Conservation (phyloP, 176 grass and related monocot species). For the Aegilops bicornis region DNA sequence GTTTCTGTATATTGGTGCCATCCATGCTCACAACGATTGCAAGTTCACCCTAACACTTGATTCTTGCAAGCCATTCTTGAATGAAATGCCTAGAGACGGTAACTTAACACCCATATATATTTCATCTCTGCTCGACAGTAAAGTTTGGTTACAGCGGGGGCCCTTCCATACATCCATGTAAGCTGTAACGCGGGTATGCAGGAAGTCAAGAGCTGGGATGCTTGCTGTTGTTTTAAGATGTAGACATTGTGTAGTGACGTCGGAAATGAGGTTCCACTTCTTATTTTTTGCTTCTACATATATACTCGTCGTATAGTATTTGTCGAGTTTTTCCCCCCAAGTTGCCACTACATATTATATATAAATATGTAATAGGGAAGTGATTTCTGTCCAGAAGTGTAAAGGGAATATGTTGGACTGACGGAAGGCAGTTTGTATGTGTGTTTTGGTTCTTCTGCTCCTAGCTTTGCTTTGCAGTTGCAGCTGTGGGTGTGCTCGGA, state of each 20-base stretch:
- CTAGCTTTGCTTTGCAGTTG: background rate
- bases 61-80: constrained; percentile 46
- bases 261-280: constrained; percentile 9
- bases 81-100: constrained; percentile 21
- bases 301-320: constrained; percentile 2
- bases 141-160: constrained; percentile 18
- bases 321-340: background rate
- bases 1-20: constrained; percentile 34
- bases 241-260: constrained; percentile 23
- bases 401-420: constrained; percentile 11
- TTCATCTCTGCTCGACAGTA: constrained; percentile 19
- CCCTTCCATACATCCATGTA: background rate
- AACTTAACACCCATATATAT: constrained; percentile 17
- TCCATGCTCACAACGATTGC: constrained; percentile 29
- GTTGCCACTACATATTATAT: constrained; percentile 3
- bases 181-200: constrained; percentile 16
- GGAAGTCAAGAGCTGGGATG: constrained; percentile 20
- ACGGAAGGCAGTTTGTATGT: background rate
- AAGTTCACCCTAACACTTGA: constrained; percentile 38
- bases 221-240: constrained; percentile 25
- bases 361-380: constrained; percentile 23
- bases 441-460: no score
- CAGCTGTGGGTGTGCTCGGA: background rate
- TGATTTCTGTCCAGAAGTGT: constrained; percentile 3
- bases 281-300: constrained; percentile 3